Evolutionary conservation across 805 yeast genomes (phyloP).

Genomic region (Yarrowia sp.): DNA sequence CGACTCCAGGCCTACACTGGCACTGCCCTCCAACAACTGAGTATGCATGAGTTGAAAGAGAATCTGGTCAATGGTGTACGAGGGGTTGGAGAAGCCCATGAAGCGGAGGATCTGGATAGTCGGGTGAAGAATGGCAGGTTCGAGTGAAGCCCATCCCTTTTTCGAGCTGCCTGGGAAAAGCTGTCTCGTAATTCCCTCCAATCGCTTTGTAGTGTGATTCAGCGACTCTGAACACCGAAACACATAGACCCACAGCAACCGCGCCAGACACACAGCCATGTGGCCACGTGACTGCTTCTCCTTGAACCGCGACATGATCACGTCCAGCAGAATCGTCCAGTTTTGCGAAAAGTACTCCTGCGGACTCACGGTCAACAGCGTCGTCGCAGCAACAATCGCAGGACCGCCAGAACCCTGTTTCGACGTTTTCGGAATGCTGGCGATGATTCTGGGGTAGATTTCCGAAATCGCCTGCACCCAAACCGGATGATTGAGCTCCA

Average conservation of each 20-base stretch:
- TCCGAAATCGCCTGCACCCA: slow-evolving; percentile 84
- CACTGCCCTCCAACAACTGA: slow-evolving; percentile 52
- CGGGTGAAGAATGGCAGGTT: slow-evolving; percentile 65
- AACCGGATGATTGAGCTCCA: slow-evolving; percentile 93
- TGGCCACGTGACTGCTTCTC: slow-evolving; percentile 59
- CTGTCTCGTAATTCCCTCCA: slow-evolving; percentile 67
- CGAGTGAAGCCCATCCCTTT: slow-evolving; percentile 72
- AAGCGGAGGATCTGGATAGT: slow-evolving; percentile 77
- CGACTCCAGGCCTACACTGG: slow-evolving; percentile 59
- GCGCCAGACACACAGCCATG: slow-evolving; percentile 67
- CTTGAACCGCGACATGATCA: slow-evolving; percentile 64
- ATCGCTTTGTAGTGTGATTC: slow-evolving; percentile 81
- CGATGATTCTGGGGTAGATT: slow-evolving; percentile 62
- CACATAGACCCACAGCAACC: slow-evolving; percentile 88
- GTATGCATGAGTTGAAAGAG: slow-evolving; percentile 66
- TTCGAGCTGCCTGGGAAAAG: slow-evolving; percentile 54
- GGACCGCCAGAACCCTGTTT: slow-evolving; percentile 36
- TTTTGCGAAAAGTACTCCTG: slow-evolving; percentile 70
- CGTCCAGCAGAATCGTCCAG: slow-evolving; percentile 77
- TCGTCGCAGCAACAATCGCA: slow-evolving; percentile 58
- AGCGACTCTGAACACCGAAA: slow-evolving; percentile 87
- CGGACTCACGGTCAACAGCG: slow-evolving; percentile 82
- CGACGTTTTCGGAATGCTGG: slow-evolving; percentile 57
- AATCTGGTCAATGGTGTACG: slow-evolving; percentile 79
- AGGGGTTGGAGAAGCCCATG: slow-evolving; percentile 79